These are phyloP conservation scores for Alnus rubra DNA, from an alignment of 306 rosid genomes.

Conservation along the genomic window DNA sequence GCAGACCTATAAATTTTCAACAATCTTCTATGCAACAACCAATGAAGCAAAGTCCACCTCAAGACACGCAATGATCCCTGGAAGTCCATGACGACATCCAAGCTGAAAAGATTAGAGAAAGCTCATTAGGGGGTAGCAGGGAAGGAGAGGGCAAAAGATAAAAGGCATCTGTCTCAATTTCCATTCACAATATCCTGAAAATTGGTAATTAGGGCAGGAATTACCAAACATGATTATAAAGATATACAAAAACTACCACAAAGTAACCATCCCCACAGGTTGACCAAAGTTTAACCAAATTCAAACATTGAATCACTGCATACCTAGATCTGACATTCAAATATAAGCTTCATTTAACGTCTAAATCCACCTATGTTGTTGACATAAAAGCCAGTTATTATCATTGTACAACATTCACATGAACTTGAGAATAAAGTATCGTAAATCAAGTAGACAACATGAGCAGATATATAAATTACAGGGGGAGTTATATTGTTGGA, in stretches of 20 bases:
- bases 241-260: not conserved
- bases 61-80: constrained; percentile 82
- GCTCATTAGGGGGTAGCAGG: constrained; percentile 7
- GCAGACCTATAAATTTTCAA: constrained; percentile 12
- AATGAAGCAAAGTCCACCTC: constrained; percentile 54
- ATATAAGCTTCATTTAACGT: not conserved
- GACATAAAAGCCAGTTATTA: not conserved
- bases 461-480: not conserved
- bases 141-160: not conserved
- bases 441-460: not conserved
- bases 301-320: too few relatives aligned
- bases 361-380: not conserved
- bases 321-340: too few relatives aligned
- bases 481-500: not conserved
- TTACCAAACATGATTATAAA: not conserved
- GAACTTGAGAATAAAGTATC: not conserved
- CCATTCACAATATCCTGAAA: not conserved
- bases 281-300: not conserved
- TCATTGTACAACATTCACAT: not conserved
- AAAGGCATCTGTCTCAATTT: not conserved
- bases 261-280: not conserved
- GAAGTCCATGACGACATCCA: constrained; percentile 97
- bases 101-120: constrained; percentile 59
- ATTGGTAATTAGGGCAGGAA: not conserved
- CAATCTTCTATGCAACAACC: constrained; percentile 16